These are phyloP conservation scores for Neonectria faginata DNA, from an alignment of 2,329 filamentous ascomycete genomes.

Conservation along the genomic window DNA sequence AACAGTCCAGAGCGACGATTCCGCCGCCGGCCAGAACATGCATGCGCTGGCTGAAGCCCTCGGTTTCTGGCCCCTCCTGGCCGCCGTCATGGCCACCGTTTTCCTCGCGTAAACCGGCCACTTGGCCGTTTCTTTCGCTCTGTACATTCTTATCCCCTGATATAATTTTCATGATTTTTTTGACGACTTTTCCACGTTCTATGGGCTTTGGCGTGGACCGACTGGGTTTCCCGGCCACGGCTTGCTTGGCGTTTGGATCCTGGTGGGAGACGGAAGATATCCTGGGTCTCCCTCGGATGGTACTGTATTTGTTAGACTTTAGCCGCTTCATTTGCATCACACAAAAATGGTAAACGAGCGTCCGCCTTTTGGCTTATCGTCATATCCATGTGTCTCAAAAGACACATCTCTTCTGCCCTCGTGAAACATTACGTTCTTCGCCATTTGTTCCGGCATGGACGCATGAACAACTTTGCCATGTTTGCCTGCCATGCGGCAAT, in stretches of 20 bases:
- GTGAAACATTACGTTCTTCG: constrained; percentile 47
- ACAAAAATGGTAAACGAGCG: not conserved
- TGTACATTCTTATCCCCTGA: constrained; percentile 12
- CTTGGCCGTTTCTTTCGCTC: not conserved
- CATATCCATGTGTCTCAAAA: not conserved
- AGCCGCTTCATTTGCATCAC: not conserved
- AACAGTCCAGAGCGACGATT: constrained; percentile 57
- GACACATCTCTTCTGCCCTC: too few species aligned
- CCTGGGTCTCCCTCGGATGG: constrained; percentile 2
- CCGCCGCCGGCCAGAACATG: constrained; percentile 44
- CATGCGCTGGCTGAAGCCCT: constrained; percentile 51
- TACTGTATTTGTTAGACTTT: constrained; percentile 7
- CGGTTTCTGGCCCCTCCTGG: constrained; percentile 64
- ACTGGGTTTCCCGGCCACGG: not conserved
- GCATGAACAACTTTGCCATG: constrained; percentile 75
- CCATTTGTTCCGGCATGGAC: constrained; percentile 78
- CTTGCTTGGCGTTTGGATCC: constrained; percentile 13
- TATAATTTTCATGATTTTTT: constrained; percentile 18
- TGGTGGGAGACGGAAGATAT: constrained; percentile 5
- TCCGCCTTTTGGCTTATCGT: not conserved
- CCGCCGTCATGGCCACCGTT: constrained; percentile 58
- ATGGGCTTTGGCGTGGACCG: not conserved
- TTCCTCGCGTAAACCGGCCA: constrained; percentile 53
- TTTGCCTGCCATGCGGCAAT: constrained; percentile 67
- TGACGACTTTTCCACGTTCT: constrained; percentile 2